Evolutionary conservation across 2,329 filamentous ascomycete genomes (phyloP), one percentile per base, ranked within the genome.

Genomic region (Talaromyces sp.): DNA sequence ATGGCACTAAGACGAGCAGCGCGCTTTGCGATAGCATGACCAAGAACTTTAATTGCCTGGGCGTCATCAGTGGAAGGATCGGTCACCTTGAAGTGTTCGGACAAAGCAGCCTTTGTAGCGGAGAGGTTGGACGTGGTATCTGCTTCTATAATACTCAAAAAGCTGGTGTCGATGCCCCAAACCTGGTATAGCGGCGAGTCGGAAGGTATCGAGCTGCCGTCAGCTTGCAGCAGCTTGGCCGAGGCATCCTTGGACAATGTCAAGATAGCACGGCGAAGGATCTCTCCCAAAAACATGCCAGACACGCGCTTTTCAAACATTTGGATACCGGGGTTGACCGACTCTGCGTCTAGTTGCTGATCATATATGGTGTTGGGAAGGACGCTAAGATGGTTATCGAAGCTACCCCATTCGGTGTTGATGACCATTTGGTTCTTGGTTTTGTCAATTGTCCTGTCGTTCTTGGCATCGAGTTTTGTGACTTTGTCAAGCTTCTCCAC

Each of bases 221-320:
- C 84, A 73, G 90, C 90, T 71, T 85, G 86, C 85, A 97, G 96
- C 41, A 97, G 84, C 2, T 88, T 83, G 7, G 90, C 80, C 0
- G 84, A 76, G 33, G 88, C 83, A 70, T 91, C 85, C 71, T 90
- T 85, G 73, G 93, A 82, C 75, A 97, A 85, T 65, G 87, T 84
- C 60, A 95, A 77, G 24, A 97, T 81, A 16, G 89, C 88, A 52
- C 92, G 85, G 63, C 95, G 90, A 63, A 97, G 85, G 68, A 98
- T 93, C 78, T 99, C 95, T 63, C 95, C 95, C 58, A 99, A 80
- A 81, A 98, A 99, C 94, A 99, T 98, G 76, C 95, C 95, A 0
- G 93, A 97, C 16, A 99, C 90, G 57, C 94, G 90, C 85, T 99
- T 99, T 82, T 99, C 95, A 74, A 98, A 99, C 91, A 98, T 97